A percentile compares a stretch with the other conserved stretches of the same genome.
Conservation (phyloP, 1,284 basidiomycete species). For the Exobasidium rhododendri region DNA sequence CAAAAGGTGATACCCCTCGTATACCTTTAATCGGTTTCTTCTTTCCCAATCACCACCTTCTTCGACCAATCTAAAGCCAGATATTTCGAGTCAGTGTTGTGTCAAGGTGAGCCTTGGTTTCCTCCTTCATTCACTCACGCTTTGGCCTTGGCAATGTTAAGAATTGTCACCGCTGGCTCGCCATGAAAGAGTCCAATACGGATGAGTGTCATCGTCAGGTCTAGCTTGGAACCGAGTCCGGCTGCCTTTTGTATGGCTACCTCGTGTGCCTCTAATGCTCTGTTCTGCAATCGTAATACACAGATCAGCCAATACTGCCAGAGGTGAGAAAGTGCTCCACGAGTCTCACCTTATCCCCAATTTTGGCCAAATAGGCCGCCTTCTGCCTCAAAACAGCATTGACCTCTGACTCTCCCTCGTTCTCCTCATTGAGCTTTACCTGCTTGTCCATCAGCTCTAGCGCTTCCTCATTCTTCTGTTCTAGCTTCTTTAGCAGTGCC, state of each 20-base stretch:
- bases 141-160: slow-evolving; percentile 76
- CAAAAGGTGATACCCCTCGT: slow-evolving; percentile 79
- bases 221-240: slow-evolving; percentile 87
- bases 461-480: slow-evolving; percentile 72
- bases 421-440: slow-evolving; percentile 81
- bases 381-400: slow-evolving; percentile 79
- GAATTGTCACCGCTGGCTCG: slow-evolving; percentile 71
- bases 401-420: slow-evolving; percentile 89
- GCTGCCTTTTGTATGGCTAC: slow-evolving; percentile 86
- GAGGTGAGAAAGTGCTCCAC: not conserved
- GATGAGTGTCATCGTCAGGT: slow-evolving; percentile 82
- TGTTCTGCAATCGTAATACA: slow-evolving; percentile 19
- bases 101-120: not conserved
- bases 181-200: slow-evolving; percentile 88
- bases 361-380: slow-evolving; percentile 80
- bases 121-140: slow-evolving; percentile 61
- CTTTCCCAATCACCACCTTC: slow-evolving; percentile 97
- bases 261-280: slow-evolving; percentile 69
- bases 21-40: slow-evolving; percentile 92
- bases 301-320: not conserved
- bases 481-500: slow-evolving; percentile 66
- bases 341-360: slow-evolving; percentile 85
- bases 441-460: slow-evolving; percentile 74
- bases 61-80: not conserved
- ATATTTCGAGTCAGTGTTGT: not conserved